A percentile compares a stretch with the other conserved stretches of the same genome.
phyloP scores from a whole-genome alignment of 2,329 filamentous ascomycete species.

The Thielaviopsis punctulata region DNA sequence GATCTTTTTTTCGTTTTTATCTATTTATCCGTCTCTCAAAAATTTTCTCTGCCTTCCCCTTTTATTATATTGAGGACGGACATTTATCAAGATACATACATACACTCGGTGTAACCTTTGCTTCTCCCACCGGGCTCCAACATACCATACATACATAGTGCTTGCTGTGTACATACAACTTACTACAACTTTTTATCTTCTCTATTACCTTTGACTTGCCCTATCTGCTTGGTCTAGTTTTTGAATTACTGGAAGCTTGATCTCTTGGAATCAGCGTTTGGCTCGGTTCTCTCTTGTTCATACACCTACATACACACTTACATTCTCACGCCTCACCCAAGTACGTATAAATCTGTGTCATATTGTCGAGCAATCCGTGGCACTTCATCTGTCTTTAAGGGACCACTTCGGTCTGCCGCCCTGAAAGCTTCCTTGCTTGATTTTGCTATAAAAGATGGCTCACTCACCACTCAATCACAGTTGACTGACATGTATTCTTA shows the following conservation, averaged over 20 bases:
- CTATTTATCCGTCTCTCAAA: no score
- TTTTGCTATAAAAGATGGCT: neutral
- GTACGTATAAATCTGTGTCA: neutral
- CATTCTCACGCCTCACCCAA: neutral
- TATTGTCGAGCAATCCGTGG: neutral
- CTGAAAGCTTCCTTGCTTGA: neutral
- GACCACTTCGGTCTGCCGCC: neutral
- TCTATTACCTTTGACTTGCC: no score
- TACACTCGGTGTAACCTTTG: no score
- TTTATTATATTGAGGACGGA: no score
- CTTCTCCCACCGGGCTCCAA: no score
- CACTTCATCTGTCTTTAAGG: neutral
- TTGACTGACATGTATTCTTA: neutral
- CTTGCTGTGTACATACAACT: no score
- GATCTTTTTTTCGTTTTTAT: no score
- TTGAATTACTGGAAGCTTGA: neutral
- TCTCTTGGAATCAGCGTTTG: neutral
- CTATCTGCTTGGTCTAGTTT: no score
- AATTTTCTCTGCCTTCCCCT: no score
- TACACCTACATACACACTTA: neutral
- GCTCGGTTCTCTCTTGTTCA: neutral
- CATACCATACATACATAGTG: no score
- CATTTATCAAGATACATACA: no score
- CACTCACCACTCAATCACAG: neutral
- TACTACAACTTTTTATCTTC: no score